phyloP scores from a whole-genome alignment of 257 asterid genomes.

The Lavandula angustifolia region DNA sequence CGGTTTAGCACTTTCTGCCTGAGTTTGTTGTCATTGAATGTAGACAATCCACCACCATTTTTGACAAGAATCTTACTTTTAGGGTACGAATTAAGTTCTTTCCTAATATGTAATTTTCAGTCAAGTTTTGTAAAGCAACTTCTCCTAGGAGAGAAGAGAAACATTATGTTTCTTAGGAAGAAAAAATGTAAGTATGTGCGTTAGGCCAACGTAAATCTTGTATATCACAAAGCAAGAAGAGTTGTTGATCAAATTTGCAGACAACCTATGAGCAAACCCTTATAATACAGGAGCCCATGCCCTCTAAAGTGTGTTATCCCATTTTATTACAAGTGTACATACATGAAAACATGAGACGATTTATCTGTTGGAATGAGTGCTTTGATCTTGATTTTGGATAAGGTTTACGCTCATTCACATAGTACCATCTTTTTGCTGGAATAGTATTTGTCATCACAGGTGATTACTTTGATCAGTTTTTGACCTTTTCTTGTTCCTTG shows the following conservation, averaged over 20 bases:
- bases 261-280: too few species aligned
- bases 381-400: too few species aligned
- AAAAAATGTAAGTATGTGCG: too few species aligned
- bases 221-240: too few species aligned
- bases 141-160: not conserved
- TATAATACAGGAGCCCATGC: too few species aligned
- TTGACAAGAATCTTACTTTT: not conserved
- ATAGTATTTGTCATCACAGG: not conserved
- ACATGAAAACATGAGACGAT: constrained; percentile 6
- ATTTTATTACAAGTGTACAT: not conserved
- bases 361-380: too few species aligned
- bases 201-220: too few species aligned
- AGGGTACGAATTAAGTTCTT: not conserved
- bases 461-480: constrained; percentile 16
- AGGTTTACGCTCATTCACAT: too few species aligned
- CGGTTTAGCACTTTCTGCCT: constrained; percentile 8
- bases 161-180: too few species aligned
- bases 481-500: constrained; percentile 18
- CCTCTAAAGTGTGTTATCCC: too few species aligned
- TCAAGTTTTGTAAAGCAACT: not conserved
- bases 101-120: not conserved
- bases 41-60: not conserved
- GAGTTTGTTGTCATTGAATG: not conserved
- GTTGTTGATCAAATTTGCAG: too few species aligned
- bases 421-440: not conserved